Evolutionary conservation across 2,329 filamentous ascomycete genomes (phyloP), one percentile per base, ranked within the genome.

Genomic region (Nemania sp.): DNA sequence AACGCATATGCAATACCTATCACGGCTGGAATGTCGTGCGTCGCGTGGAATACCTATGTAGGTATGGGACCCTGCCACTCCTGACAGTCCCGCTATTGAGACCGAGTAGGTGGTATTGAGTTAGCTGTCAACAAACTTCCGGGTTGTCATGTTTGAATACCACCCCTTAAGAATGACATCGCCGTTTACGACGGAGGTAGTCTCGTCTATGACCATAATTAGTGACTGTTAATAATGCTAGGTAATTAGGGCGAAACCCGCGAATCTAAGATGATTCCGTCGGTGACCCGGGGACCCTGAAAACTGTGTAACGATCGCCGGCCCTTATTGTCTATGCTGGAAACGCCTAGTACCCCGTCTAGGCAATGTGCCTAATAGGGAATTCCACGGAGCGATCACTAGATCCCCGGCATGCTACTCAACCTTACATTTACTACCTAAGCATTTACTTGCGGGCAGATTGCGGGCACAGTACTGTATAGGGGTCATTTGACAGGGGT

Each of bases 1-100:
- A 56, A 41, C 53, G 53, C 53, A 56, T 56, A 56, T 56, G 53
- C 53, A 56, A 56, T 56, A 24, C 47, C 47, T 53, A 58, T 62
- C 57, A 54, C 35, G 57, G 62, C 47, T 41, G 53, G 58, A 68
- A 66, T 66, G 62, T 43, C 57, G 59, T 66, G 66, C 62, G 57
- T 66, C 62, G 51, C 41, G 45, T 56, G 52, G 56, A 57, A 62
- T 62, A 57, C 53, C 32, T 11, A 35, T n/a, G n/a, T n/a, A n/a
- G n/a, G n/a, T n/a, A n/a, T 35, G 29, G 26, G 47, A 35, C 32
- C 35, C 45, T 22, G 15, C 27, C 7, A 29, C 15, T 35, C 51
- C 51, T 54, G 27, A 5, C 27, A 53, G 13, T 13, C 32, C 26
- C 38, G 35, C 22, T n/a, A 29, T 38, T 47, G 35, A 32, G 51